Evolutionary conservation across 805 yeast genomes (phyloP).

Genomic region (Danielia reshetovae): DNA sequence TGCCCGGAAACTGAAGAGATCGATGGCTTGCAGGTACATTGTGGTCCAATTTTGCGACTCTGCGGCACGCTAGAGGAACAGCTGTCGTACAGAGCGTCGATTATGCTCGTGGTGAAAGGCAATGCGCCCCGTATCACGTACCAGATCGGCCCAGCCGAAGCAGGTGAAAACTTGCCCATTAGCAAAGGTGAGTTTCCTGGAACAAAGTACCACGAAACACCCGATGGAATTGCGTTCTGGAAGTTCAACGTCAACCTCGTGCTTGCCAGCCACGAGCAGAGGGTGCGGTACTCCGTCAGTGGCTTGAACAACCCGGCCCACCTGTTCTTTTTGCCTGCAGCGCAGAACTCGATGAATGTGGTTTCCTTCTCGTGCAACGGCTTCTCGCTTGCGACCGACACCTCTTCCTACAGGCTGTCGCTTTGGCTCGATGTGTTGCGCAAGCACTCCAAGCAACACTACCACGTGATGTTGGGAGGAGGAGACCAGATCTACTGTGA

Average conservation of each 20-base stretch:
- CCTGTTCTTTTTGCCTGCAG: constrained; percentile 66
- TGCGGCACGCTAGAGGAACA: constrained; percentile 56
- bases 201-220: constrained; percentile 39
- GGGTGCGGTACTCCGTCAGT: constrained; percentile 60
- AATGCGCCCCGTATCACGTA: constrained; percentile 29
- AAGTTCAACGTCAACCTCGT: constrained; percentile 56
- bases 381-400: constrained; percentile 70
- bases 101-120: constrained; percentile 60
- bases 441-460: constrained; percentile 55
- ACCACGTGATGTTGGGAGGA: constrained; percentile 96
- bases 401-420: constrained; percentile 64
- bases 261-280: constrained; percentile 51
- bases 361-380: constrained; percentile 90
- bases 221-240: constrained; percentile 54
- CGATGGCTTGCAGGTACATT: constrained; percentile 43
- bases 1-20: constrained; percentile 26
- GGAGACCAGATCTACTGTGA: constrained; percentile 96
- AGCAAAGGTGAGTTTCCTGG: constrained; percentile 46
- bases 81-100: constrained; percentile 60
- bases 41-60: constrained; percentile 78
- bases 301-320: constrained; percentile 16
- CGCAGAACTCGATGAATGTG: constrained; percentile 67
- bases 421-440: constrained; percentile 83
- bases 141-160: constrained; percentile 34
- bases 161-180: constrained; percentile 5